These are phyloP conservation scores for Stylosanthes scabra DNA, from an alignment of 331 rosid genomes.

Conservation along the genomic window DNA sequence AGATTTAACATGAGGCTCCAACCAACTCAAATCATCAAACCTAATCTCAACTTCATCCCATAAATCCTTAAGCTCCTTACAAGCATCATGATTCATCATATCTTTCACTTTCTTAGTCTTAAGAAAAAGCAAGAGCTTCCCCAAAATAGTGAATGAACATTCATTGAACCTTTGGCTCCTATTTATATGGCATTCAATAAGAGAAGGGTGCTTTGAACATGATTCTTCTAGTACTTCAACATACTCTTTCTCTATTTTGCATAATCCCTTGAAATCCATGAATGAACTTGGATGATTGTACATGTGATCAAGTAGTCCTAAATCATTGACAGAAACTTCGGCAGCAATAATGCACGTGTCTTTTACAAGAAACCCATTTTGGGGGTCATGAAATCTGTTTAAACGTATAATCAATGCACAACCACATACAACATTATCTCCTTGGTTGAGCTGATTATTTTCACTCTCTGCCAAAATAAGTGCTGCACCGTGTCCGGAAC, in stretches of 20 bases:
- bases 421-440: too few species aligned
- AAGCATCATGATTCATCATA: conserved; percentile 21
- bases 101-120: conserved; percentile 15
- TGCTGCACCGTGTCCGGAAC: too few species aligned
- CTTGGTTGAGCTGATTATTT: too few species aligned
- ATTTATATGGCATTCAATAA: background rate
- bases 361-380: conserved; percentile 49
- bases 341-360: conserved; percentile 55
- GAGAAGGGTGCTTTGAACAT: conserved; percentile 1
- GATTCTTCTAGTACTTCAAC: conserved; percentile 6
- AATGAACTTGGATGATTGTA: background rate
- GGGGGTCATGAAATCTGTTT: too few species aligned
- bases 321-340: conserved; percentile 44
- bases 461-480: too few species aligned
- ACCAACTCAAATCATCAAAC: conserved; percentile 26
- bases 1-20: conserved; percentile 22
- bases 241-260: conserved; percentile 8
- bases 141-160: conserved; percentile 27
- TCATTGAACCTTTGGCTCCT: background rate
- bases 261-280: background rate
- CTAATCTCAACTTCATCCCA: conserved; percentile 32
- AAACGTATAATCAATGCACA: too few species aligned
- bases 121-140: conserved; percentile 5
- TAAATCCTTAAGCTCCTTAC: background rate
- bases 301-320: background rate